Evolutionary conservation across 192 early-diverging fungal genomes (phyloP).

Genomic region (Gonapodya prolifera): DNA sequence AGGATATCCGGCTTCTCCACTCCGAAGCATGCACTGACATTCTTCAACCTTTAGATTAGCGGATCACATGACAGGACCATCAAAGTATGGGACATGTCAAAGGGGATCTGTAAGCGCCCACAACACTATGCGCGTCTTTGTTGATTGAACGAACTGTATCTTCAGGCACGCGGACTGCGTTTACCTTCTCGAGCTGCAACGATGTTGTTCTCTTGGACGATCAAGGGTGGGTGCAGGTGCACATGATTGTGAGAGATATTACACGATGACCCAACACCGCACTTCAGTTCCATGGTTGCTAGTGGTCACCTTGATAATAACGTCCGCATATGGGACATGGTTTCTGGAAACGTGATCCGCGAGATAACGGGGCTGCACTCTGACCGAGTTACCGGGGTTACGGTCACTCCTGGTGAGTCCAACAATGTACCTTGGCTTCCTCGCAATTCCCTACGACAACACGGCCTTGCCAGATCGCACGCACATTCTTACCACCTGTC

Average conservation of each 20-base stretch:
- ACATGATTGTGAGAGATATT: too few species aligned
- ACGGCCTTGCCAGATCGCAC: slow-evolving; percentile 38
- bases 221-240: slow-evolving; percentile 33
- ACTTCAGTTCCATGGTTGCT: slow-evolving; percentile 53
- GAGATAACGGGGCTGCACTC: slow-evolving; percentile 78
- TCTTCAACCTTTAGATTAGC: slow-evolving; percentile 35
- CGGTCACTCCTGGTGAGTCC: slow-evolving; percentile 48
- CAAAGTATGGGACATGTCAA: slow-evolving; percentile 88
- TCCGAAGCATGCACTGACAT: slow-evolving; percentile 1
- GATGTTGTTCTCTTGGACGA: slow-evolving; percentile 70
- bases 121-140: neutral
- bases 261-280: too few species aligned
- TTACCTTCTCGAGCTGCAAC: slow-evolving; percentile 88
- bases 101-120: slow-evolving; percentile 62
- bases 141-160: neutral
- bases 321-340: slow-evolving; percentile 82
- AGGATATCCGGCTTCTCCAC: slow-evolving; percentile 3
- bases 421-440: neutral
- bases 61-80: slow-evolving; percentile 93
- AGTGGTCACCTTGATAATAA: slow-evolving; percentile 93
- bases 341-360: slow-evolving; percentile 60
- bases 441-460: neutral
- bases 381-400: slow-evolving; percentile 79
- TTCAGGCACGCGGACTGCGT: slow-evolving; percentile 72
- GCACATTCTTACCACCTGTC: slow-evolving; percentile 78